Evolutionary conservation across 768 basidiomycete genomes (phyloP).

Genomic region (Podaxis sp.): DNA sequence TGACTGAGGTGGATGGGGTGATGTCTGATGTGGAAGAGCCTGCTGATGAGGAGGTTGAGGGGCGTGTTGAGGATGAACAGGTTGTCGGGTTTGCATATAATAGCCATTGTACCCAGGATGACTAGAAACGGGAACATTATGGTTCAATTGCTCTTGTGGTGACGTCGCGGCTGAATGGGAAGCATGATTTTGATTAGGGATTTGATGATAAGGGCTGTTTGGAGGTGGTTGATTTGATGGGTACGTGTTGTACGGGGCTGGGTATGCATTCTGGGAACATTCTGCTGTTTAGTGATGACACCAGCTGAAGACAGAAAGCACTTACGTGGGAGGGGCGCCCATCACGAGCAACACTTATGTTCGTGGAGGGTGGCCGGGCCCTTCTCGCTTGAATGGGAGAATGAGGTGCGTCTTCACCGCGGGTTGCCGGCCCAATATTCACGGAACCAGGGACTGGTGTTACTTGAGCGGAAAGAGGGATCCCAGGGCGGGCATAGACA

Average conservation of each 20-base stretch:
- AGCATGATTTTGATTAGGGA: conserved; percentile 18
- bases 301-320: conserved; percentile 14
- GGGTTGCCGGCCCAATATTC: conserved; percentile 31
- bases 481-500: conserved; percentile 47
- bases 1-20: conserved; percentile 23
- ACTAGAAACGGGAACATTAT: conserved; percentile 11
- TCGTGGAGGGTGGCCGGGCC: conserved; percentile 37
- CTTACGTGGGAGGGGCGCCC: conserved; percentile 53
- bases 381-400: conserved; percentile 44
- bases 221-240: conserved; percentile 39
- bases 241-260: conserved; percentile 35
- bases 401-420: conserved; percentile 36
- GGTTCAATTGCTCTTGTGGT: conserved; percentile 13
- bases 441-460: conserved; percentile 38
- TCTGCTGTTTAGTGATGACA: neutral
- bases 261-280: conserved; percentile 27
- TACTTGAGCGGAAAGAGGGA: conserved; percentile 45
- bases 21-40: conserved; percentile 23
- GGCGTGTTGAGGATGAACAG: conserved; percentile 15
- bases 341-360: conserved; percentile 41
- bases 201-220: conserved; percentile 32
- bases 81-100: conserved; percentile 12
- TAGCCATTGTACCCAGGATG: conserved; percentile 13
- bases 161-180: conserved; percentile 12
- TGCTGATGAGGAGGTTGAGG: conserved; percentile 27